Evolutionary conservation across 2,329 filamentous ascomycete genomes (phyloP), one percentile per base, ranked within the genome.

Genomic region (Penicillium occitanis): DNA sequence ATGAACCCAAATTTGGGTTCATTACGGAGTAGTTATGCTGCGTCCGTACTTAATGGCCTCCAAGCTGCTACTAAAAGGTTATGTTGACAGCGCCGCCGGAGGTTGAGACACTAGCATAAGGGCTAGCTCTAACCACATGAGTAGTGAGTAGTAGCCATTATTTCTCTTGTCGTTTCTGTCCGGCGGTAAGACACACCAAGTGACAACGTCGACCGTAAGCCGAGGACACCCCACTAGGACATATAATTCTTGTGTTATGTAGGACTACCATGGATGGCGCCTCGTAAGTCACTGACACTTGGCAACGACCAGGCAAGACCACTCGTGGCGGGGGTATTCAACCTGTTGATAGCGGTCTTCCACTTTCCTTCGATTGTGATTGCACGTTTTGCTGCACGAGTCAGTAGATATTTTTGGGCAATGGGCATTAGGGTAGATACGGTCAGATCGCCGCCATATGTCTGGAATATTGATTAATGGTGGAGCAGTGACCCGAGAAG

Each of bases 1-100:
- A n/a, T n/a, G n/a, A n/a, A n/a, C n/a, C n/a, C n/a, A 61, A 50
- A 50, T 19, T 61, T 61, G 30, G 28, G 30, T 33, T 14, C 25
- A 44, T 30, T 8, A 11, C 25, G 17, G 4, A 40, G 19, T 28
- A 48, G 13, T 51, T 28, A 8, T 28, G 48, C 51, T 37, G n/a
- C 28, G 13, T 55, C 30, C n/a, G n/a, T 35, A 10, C 30, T 35
- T 37, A 4, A 55, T 35, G 30, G 48, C 7, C 17, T 53, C 25
- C 48, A 53, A 53, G 17, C 50, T 33, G 28, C 28, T 19, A 33
- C 48, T 50, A 4, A 17, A 33, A 1, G 6, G 2, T 11, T n/a
- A 55, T 55, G 7, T 19, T 55, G 25, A n/a, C 28, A 19, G 30
- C 51, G 30, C 51, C 28, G 30, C 51, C 51, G 10, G 51, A 22